A percentile compares a stretch with the other conserved stretches of the same genome.
These are phyloP conservation scores for Puccinia hordei DNA, from an alignment of 1,284 basidiomycete genomes.

Conservation along the genomic window DNA sequence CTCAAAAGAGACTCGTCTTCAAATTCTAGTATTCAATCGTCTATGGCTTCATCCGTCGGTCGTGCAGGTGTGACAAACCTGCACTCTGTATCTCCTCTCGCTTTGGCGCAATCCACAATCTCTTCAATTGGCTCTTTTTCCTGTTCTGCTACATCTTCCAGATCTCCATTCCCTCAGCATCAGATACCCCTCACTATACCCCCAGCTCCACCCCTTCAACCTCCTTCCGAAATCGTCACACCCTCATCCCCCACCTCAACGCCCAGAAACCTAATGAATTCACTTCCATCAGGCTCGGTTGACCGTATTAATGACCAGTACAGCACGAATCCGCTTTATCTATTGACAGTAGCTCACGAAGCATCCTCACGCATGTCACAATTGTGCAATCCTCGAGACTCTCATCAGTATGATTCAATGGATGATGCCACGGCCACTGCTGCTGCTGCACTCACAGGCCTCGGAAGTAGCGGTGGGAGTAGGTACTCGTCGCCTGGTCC, in stretches of 20 bases:
- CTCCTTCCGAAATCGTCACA: conserved; percentile 18
- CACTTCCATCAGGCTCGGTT: background rate
- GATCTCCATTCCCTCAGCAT: conserved; percentile 16
- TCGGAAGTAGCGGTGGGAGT: conserved; percentile 45
- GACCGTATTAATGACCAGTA: conserved; percentile 18
- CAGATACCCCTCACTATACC: conserved; percentile 12
- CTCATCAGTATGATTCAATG: conserved; percentile 20
- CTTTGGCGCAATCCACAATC: background rate
- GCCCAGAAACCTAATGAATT: background rate
- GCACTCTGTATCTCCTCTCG: conserved; percentile 26
- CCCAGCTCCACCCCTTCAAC: conserved; percentile 3
- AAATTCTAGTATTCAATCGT: conserved; percentile 19
- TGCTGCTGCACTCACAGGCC: conserved; percentile 43
- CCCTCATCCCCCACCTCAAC: conserved; percentile 22
- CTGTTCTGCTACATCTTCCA: background rate
- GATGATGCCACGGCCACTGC: conserved; percentile 48
- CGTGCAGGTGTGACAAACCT: background rate
- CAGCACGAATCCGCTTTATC: conserved; percentile 42
- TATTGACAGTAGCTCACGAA: conserved; percentile 47
- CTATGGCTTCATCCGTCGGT: conserved; percentile 24
- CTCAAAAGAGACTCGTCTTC: background rate
- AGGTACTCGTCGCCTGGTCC: conserved; percentile 48
- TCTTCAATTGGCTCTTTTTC: background rate
- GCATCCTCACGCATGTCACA: conserved; percentile 29
- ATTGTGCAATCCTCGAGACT: background rate